Conservation (phyloP, 2,329 filamentous ascomycete genomes). For the Nemania sp. region DNA sequence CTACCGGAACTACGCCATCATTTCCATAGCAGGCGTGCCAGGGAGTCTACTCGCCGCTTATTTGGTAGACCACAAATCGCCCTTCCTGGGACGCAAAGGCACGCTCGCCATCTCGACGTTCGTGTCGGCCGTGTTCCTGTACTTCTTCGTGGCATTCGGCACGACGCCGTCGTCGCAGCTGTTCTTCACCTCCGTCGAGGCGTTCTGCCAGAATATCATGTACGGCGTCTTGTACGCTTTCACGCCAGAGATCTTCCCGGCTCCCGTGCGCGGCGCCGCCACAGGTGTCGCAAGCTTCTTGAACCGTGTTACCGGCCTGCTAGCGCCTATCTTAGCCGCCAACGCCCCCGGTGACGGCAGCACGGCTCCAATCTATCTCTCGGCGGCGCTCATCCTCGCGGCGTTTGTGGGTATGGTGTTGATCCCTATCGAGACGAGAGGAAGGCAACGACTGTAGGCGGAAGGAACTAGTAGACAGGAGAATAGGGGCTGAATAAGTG, state of each 20-base stretch:
- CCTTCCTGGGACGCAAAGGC: conserved; percentile 75
- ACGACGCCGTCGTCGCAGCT: conserved; percentile 69
- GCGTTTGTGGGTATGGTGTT: conserved; percentile 70
- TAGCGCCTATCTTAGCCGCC: conserved; percentile 76
- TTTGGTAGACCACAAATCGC: conserved; percentile 73
- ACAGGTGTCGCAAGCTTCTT: conserved; percentile 79
- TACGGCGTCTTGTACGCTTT: conserved; percentile 83
- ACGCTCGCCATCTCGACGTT: conserved; percentile 77
- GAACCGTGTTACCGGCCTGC: conserved; percentile 74
- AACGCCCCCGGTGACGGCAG: conserved; percentile 69
- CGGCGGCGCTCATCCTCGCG: conserved; percentile 66
- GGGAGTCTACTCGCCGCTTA: conserved; percentile 80
- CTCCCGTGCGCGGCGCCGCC: conserved; percentile 77
- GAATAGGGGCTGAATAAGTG: not conserved
- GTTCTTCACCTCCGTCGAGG: conserved; percentile 74
- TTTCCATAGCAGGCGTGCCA: conserved; percentile 79
- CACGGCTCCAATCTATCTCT: conserved; percentile 68
- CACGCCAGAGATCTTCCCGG: conserved; percentile 81
- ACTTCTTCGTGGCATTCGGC: conserved; percentile 73
- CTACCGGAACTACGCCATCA: conserved; percentile 87
- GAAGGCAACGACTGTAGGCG: conserved; percentile 65
- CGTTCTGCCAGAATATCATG: conserved; percentile 81
- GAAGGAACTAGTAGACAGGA: not conserved
- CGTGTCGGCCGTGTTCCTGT: conserved; percentile 75
- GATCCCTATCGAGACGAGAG: conserved; percentile 73